Percentiles rank a stretch among this genome's conserved stretches.
These are phyloP conservation scores for Agastache rugosa DNA, from an alignment of 257 asterid species.

Conservation along the genomic window DNA sequence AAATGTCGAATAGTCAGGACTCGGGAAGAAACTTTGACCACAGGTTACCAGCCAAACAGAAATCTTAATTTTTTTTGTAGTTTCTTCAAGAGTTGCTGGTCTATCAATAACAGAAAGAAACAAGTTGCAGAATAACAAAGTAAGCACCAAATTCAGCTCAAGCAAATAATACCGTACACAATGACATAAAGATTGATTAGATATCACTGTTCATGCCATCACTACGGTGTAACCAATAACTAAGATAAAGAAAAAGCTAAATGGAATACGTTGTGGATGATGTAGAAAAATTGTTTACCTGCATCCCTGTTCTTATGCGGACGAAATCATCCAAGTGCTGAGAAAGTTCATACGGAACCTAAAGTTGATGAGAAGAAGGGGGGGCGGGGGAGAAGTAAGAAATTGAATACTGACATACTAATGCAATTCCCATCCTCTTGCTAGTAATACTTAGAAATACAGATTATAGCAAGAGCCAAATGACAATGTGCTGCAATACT, in stretches of 20 bases:
- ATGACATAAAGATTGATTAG: constrained; percentile 18
- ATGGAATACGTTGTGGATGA: not conserved
- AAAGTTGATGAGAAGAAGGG: constrained; percentile 43
- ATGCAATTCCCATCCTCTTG: constrained; percentile 16
- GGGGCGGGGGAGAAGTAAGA: constrained; percentile 6
- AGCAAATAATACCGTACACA: not conserved
- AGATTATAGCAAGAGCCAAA: constrained; percentile 17
- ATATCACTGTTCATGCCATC: constrained; percentile 12
- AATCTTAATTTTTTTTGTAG: no score
- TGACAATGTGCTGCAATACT: not conserved
- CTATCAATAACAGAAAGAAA: not conserved
- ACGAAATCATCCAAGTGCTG: constrained; percentile 82
- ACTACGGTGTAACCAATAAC: constrained; percentile 3
- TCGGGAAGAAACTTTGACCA: constrained; percentile 21
- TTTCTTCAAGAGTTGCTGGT: no score
- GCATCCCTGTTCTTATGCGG: constrained; percentile 82
- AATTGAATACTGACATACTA: constrained; percentile 27
- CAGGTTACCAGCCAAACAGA: constrained; percentile 22
- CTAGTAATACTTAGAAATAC: constrained; percentile 9
- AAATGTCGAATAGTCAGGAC: constrained; percentile 34
- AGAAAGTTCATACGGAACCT: constrained; percentile 86
- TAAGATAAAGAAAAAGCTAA: constrained; percentile 6
- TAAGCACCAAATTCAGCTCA: constrained; percentile 24
- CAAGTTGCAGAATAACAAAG: constrained; percentile 12
- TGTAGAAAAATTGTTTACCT: constrained; percentile 50